A percentile compares a stretch with the other conserved stretches of the same genome.
Evolutionary conservation across 352 stramenopile genomes (phyloP).

Genomic region (Phytopythium montanum): DNA sequence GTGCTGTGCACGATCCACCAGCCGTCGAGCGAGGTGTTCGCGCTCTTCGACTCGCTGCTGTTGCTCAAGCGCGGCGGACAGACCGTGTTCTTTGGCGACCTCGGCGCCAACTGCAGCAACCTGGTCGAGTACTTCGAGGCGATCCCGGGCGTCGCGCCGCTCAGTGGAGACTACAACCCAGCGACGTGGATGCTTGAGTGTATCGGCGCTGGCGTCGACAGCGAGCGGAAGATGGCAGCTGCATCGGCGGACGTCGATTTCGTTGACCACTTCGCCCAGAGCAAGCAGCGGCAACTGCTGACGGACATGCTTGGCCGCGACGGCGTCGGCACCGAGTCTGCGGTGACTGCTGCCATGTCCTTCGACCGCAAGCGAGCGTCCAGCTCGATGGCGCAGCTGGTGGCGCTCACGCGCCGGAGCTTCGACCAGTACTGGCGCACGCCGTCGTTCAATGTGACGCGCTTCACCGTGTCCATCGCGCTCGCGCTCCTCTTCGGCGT

Average conservation of each 20-base stretch:
- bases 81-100: slow-evolving; percentile 27
- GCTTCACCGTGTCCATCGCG: slow-evolving; percentile 24
- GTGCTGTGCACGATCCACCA: slow-evolving; percentile 8
- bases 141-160: neutral
- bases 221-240: neutral
- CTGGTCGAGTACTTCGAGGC: slow-evolving; percentile 7
- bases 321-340: slow-evolving; percentile 8
- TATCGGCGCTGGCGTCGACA: slow-evolving; percentile 21
- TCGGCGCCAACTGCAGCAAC: neutral
- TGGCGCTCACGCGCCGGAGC: slow-evolving; percentile 38
- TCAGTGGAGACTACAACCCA: slow-evolving; percentile 33
- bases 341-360: slow-evolving; percentile 4
- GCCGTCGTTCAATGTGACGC: slow-evolving; percentile 74
- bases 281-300: slow-evolving; percentile 13
- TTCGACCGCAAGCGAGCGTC: slow-evolving; percentile 22
- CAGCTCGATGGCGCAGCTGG: slow-evolving; percentile 18
- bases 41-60: slow-evolving; percentile 65
- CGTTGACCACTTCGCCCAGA: slow-evolving; percentile 18
- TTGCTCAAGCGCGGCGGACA: slow-evolving; percentile 39
- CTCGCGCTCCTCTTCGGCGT: slow-evolving; percentile 14
- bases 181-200: slow-evolving; percentile 77
- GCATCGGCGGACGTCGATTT: slow-evolving; percentile 18
- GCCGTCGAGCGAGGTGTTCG: slow-evolving; percentile 52
- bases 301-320: slow-evolving; percentile 12
- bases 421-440: slow-evolving; percentile 76